These are phyloP conservation scores for Lactarius quietus DNA, from an alignment of 768 basidiomycete genomes.

Conservation along the genomic window DNA sequence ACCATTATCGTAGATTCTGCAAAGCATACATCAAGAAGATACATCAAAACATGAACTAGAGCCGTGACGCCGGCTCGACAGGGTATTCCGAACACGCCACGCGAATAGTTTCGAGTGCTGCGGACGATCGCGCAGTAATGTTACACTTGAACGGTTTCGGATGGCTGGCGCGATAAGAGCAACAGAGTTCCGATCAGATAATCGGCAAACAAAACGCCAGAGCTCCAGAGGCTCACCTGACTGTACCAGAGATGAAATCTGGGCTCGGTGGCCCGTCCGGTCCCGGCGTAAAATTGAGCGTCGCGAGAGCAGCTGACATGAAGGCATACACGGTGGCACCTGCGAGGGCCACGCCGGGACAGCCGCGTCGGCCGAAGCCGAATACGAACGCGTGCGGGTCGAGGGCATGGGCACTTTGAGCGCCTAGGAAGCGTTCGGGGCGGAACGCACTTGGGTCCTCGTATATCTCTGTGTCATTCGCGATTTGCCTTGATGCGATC, in stretches of 20 bases:
- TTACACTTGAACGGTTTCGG: slow-evolving; percentile 15
- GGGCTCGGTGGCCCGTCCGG: slow-evolving; percentile 2
- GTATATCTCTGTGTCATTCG: slow-evolving; percentile 17
- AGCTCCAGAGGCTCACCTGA: slow-evolving; percentile 5
- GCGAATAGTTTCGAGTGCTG: slow-evolving; percentile 1
- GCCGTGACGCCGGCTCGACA: not conserved
- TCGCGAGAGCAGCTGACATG: slow-evolving; percentile 10
- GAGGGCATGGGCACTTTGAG: slow-evolving; percentile 2
- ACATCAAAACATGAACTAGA: not conserved
- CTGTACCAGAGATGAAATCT: slow-evolving; percentile 14
- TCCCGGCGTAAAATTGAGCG: slow-evolving; percentile 2
- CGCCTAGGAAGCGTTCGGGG: slow-evolving; percentile 24
- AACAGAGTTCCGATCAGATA: not conserved
- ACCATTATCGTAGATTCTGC: not conserved
- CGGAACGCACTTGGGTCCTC: slow-evolving; percentile 23
- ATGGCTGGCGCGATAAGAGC: slow-evolving; percentile 4
- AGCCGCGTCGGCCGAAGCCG: slow-evolving; percentile 22
- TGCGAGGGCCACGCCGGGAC: slow-evolving; percentile 11
- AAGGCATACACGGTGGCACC: slow-evolving; percentile 8
- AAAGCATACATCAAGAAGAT: not conserved
- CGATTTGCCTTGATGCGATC: slow-evolving; percentile 10
- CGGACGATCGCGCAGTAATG: slow-evolving; percentile 3
- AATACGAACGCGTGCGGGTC: slow-evolving; percentile 22
- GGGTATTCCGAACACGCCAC: slow-evolving; percentile 2
- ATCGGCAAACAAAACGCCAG: not conserved